Evolutionary conservation across 1,284 basidiomycete species (phyloP), one percentile per base, ranked within the genome.

Genomic region (Ustilago bromivora): DNA sequence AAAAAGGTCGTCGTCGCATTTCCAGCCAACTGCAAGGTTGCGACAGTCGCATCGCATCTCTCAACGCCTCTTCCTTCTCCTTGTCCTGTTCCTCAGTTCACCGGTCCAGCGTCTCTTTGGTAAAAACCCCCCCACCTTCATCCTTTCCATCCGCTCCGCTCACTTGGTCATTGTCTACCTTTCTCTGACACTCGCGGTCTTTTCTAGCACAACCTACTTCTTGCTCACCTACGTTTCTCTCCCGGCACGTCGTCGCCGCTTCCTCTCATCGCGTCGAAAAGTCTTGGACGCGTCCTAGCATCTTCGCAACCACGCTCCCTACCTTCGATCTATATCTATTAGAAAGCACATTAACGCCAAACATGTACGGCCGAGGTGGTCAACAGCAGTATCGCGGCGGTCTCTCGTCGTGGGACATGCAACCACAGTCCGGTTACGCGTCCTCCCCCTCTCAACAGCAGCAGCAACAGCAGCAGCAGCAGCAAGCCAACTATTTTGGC

Each of bases 361-460:
- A 1, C 49, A 74, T 74, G 71, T 74, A 74, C 71, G 71, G 71
- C 56, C 66, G 71, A 58, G 58, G 71, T 19, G 62, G 71, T 57
- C 71, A 74, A 56, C 71, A 74, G 59, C 71, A 74, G 31, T 74
- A 74, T 46, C 71, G 71, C 35, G 65, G 65, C 43, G 71, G 65
- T 59, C 40, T 73, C n/a, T 73, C 71, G 32, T 67, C 71, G 38
- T 74, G 71, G 71, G 71, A 74, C 51, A 68, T 74, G 71, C 66
- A 69, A 38, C 61, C 62, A 2, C 66, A 74, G 23, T 68, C 66
- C 17, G 66, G 66, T 4, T 74, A 68, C 66, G 51, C 66, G 58
- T 74, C 66, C 6, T 66, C 66, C 2, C 71, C 66, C 2, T 68
- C 71, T 4, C 64, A 74, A 62, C 71, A 74, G 56, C 72, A 75